Evolutionary conservation across 2,329 filamentous ascomycete genomes (phyloP).

Genomic region (Xylariaceae sp.): DNA sequence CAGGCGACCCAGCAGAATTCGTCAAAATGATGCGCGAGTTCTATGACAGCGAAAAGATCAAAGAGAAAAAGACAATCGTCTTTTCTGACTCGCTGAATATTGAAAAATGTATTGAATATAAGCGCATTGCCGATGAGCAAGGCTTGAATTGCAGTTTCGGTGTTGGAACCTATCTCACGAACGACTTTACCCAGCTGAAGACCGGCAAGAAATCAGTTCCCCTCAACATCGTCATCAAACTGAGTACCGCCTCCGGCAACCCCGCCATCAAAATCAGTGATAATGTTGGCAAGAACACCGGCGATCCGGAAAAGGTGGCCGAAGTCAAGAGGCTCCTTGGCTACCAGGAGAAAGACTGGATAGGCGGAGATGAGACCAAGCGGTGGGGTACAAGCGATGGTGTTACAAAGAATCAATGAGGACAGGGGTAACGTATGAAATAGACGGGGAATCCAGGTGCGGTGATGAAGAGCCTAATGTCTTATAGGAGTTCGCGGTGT

Average conservation of each 20-base stretch:
- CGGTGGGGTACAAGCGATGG: constrained; percentile 62
- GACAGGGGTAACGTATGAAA: too few species aligned
- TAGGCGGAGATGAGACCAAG: constrained; percentile 74
- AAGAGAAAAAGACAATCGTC: constrained; percentile 80
- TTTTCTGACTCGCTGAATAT: constrained; percentile 96
- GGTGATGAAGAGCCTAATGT: too few species aligned
- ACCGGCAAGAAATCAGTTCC: constrained; percentile 81
- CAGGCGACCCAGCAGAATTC: constrained; percentile 77
- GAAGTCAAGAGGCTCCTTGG: constrained; percentile 82
- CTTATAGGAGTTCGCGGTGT: too few species aligned
- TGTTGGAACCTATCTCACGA: constrained; percentile 92
- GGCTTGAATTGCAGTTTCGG: constrained; percentile 88
- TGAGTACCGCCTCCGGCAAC: constrained; percentile 76
- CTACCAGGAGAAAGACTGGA: constrained; percentile 82
- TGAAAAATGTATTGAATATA: constrained; percentile 87
- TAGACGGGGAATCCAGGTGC: too few species aligned
- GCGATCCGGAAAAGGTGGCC: constrained; percentile 72
- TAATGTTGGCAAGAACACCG: constrained; percentile 92
- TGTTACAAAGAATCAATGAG: constrained; percentile 3
- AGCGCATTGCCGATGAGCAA: constrained; percentile 71
- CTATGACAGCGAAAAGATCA: constrained; percentile 72
- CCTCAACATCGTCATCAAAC: constrained; percentile 96
- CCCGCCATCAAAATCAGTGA: constrained; percentile 90
- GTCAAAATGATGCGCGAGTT: constrained; percentile 75
- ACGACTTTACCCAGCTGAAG: constrained; percentile 75